Conservation (phyloP, 345 rosid genomes). For the Salix dunnii region DNA sequence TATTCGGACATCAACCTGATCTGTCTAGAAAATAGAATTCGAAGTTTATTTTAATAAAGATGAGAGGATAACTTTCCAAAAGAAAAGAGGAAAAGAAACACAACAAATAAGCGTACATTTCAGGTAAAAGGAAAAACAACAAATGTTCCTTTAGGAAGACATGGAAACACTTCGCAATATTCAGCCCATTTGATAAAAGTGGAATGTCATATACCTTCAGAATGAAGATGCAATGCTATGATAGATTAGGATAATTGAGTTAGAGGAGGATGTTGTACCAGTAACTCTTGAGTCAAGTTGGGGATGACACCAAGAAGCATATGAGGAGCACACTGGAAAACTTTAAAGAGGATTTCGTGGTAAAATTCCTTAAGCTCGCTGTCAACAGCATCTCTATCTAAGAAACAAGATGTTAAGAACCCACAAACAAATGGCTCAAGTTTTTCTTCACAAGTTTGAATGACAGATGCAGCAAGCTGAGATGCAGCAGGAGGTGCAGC, state of each 20-base stretch:
- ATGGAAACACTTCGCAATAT: background rate
- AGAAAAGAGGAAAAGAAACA: background rate
- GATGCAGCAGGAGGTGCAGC: conserved; percentile 50
- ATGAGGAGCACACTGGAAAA: conserved; percentile 71
- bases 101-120: background rate
- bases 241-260: conserved; percentile 8
- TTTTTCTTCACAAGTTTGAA: conserved; percentile 57
- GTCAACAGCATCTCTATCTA: conserved; percentile 59
- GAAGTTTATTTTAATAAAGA: background rate
- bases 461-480: conserved; percentile 74
- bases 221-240: background rate
- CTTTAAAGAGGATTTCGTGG: conserved; percentile 69
- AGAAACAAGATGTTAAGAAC: conserved; percentile 67
- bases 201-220: background rate
- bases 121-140: background rate
- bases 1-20: conserved; percentile 86
- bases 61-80: background rate
- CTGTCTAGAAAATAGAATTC: conserved; percentile 47
- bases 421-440: conserved; percentile 72
- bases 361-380: conserved; percentile 69
- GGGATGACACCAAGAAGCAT: conserved; percentile 75
- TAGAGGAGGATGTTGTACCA: conserved; percentile 37
- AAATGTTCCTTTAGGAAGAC: background rate
- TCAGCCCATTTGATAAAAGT: conserved; percentile 1
- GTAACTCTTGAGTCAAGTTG: conserved; percentile 65